Evolutionary conservation across 2,329 filamentous ascomycete genomes (phyloP), one percentile per base, ranked within the genome.

Genomic region (Zarea fungicola): DNA sequence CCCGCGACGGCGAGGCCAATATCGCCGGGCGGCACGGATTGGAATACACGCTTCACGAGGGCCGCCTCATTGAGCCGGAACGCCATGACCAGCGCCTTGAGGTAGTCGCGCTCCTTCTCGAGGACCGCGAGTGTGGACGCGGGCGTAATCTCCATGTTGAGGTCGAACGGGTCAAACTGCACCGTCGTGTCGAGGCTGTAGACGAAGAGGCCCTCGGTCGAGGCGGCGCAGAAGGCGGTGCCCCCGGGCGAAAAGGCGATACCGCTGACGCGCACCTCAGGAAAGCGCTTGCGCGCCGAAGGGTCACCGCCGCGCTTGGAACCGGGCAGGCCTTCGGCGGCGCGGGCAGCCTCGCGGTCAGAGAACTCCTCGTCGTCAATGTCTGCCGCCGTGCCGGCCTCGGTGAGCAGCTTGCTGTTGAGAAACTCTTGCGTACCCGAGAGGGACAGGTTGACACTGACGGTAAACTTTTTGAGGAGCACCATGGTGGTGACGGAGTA

Each of bases 401-500:
- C 93, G 10, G 91, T 96, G 59, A 99, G 78, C 18, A 88, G 76
- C 60, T 85, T 89, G 72, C 89, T 96, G 76, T 96, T 97, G 56
- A 99, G 78, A 67, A 95, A 96, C 65, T 99, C 93, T 62, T 97
- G 92, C 1, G 93, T 99, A 40, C 93, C 93, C 18, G 95, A 91
- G 3, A 99, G 74, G 2, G 91, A 95, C n/a, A 96, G 75, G 66
- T 99, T 99, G 61, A 96, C 81, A 58, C 89, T 95, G 60, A 97
- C 91, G 2, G 92, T 96, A 63, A 87, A 99, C 64, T 96, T 96
- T 66, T 95, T 96, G 49, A 97, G 74, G 10, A 99, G 73, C 1
- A 93, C 89, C 65, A 93, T 90, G 1, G 92, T 95, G 50, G 84
- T 83, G 26, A 95, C 89, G n/a, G 95, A 92, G 69, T 99, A 99